Evolutionary conservation across 2,329 filamentous ascomycete species (phyloP), one percentile per base, ranked within the genome.

Genomic region (Colletotrichum sp.): DNA sequence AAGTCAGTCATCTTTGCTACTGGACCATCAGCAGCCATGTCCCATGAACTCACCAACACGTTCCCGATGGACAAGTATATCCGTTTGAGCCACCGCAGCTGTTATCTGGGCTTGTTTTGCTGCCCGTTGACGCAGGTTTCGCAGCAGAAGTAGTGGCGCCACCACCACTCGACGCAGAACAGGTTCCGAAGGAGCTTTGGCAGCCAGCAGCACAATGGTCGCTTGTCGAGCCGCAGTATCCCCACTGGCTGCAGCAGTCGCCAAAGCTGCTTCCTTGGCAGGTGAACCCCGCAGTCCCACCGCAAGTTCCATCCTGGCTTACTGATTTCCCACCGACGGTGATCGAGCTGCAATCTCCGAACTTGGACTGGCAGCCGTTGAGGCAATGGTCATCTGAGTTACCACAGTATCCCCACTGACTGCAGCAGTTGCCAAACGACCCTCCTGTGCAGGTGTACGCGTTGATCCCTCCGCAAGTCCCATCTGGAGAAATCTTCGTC

Each of bases 61-160:
- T n/a, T 1, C 75, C 72, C 2, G 55, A n/a, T 6, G 75, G 32
- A 76, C 87, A 88, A 16, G 84, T 87, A 75, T 83, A 84, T 13
- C 83, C 83, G 16, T 81, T 82, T n/a, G 82, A 77, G 61, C 84
- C 85, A 25, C 85, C 87, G 68, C 87, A 88, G 22, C 80, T 81
- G n/a, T 84, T 85, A 59, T 87, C 84, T 13, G 82, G 78, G 0
- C 72, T 74, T 9, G 27, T 44, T 19, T 65, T 71, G 27, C 7
- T 36, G 32, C 69, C 59, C 12, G 63, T 72, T n/a, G 72, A 28
- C 22, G 64, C 30, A n/a, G 73, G 64, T 5, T 36, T 68, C 27
- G 69, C 70, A 9, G 69, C 25, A 8, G 77, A 48, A n/a, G 75
- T 34, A 16, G 68, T 71, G 19, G 48, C 57, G 19, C 52, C 48